Conservation (phyloP, 768 basidiomycete genomes). For the Lactarius deliciosus region DNA sequence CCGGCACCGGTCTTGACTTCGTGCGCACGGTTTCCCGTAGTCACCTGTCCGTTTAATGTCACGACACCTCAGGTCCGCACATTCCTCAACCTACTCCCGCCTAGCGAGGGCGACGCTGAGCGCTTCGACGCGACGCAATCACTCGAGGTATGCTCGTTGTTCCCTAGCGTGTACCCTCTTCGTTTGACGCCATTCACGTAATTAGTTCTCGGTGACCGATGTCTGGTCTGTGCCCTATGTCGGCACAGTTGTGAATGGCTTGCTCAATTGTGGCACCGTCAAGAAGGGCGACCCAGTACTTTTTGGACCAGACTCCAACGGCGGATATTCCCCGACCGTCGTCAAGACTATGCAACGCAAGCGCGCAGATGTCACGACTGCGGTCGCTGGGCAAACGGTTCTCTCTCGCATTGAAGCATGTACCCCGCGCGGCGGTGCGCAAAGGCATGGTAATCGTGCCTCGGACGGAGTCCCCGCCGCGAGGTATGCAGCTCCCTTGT, state of each 20-base stretch:
- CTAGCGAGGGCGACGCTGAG: conserved; percentile 79
- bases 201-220: conserved; percentile 79
- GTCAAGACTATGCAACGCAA: conserved; percentile 96
- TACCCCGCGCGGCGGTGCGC: conserved; percentile 74
- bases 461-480: conserved; percentile 74
- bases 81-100: conserved; percentile 87
- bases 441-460: conserved; percentile 95
- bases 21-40: conserved; percentile 41
- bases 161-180: neutral
- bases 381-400: conserved; percentile 98
- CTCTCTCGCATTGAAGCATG: conserved; percentile 87
- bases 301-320: conserved; percentile 91
- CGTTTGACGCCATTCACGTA: conserved; percentile 12
- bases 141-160: conserved; percentile 54
- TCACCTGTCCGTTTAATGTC: neutral
- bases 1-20: conserved; percentile 84
- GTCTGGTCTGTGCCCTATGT: conserved; percentile 88
- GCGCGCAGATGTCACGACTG: conserved; percentile 74
- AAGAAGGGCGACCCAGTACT: conserved; percentile 80
- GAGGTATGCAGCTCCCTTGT: conserved; percentile 47
- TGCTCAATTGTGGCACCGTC: conserved; percentile 71
- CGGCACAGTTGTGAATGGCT: conserved; percentile 82
- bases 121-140: conserved; percentile 81
- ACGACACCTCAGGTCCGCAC: conserved; percentile 59
- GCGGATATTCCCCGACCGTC: conserved; percentile 75